A percentile compares a stretch with the other conserved stretches of the same genome.
These are phyloP conservation scores for Tricholoma furcatifolium DNA, from an alignment of 768 basidiomycete species.

Conservation along the genomic window DNA sequence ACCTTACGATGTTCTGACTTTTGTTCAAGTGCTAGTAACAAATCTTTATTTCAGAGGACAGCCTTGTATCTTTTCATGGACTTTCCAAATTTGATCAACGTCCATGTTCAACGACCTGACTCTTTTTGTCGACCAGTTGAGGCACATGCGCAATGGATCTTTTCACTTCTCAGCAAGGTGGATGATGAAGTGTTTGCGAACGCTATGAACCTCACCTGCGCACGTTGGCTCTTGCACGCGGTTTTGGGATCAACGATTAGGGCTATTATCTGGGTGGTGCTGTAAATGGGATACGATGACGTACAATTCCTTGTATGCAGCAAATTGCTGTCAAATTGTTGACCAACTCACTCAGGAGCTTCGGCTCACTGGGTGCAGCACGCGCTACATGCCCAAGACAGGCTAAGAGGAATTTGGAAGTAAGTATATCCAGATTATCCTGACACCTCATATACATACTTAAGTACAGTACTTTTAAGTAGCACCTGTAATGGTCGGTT, in stretches of 20 bases:
- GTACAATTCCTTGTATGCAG: slow-evolving; percentile 2
- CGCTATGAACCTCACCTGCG: slow-evolving; percentile 72
- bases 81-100: slow-evolving; percentile 77
- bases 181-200: slow-evolving; percentile 72
- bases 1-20: background rate
- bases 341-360: no score
- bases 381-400: no score
- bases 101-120: slow-evolving; percentile 48
- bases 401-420: no score
- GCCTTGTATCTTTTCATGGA: slow-evolving; percentile 81
- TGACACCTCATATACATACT: no score
- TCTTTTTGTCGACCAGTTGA: slow-evolving; percentile 41
- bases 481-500: slow-evolving; percentile 7
- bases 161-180: slow-evolving; percentile 65
- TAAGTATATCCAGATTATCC: no score
- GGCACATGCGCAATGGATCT: slow-evolving; percentile 75
- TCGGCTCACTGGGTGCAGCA: no score
- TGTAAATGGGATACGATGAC: background rate
- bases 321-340: no score
- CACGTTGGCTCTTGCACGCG: slow-evolving; percentile 47
- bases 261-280: no score
- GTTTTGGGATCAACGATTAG: no score
- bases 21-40: slow-evolving; percentile 11
- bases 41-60: slow-evolving; percentile 47
- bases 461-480: no score